Evolutionary conservation across 1,284 basidiomycete genomes (phyloP), one percentile per base, ranked within the genome.

Genomic region (Tylopilus sp.): DNA sequence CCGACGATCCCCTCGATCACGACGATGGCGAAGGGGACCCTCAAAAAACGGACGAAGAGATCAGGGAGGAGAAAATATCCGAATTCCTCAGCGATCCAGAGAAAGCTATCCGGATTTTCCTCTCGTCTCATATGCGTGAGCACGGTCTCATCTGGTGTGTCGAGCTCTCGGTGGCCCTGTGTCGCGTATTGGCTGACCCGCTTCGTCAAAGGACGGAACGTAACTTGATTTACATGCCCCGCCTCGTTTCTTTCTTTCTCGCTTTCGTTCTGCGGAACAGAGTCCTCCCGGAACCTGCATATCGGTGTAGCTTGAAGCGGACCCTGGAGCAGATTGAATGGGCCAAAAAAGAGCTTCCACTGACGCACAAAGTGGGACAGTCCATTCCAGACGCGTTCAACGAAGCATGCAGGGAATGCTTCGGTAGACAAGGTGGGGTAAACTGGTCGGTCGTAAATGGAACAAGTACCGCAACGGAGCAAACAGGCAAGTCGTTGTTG

Each of bases 81-180:
- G 58, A 61, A 2, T 89, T 89, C 65, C 65, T 87, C 39, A 63
- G 73, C 51, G 73, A 86, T 47, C 82, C 84, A 0, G 81, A 79
- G 55, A 57, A 58, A 2, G 61, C 67, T 16, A 64, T 80, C 26
- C 75, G 73, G 46, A 69, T 84, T 8, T 88, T 86, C 63, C 71
- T 89, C 44, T 84, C 83, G 0, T 81, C 79, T 4, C 78, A 79
- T 54, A 81, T 80, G 69, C 73, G 77, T 21, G 74, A 81, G 44
- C 75, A 80, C 45, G 85, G 85, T 9, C 69, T 87, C 41, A 71
- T 81, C 41, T 86, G 77, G 84, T 85, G 57, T 30, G 72, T 60
- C 2, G 5, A 15, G 36, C 52, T 26, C 21, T 41, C 26, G 6
- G 16, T 9, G 31, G 18, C 25, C 15, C 15, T 12, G 8, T 9